Evolutionary conservation across 1,139 yeast species (phyloP).

Genomic region (Eremothecium coryli): DNA sequence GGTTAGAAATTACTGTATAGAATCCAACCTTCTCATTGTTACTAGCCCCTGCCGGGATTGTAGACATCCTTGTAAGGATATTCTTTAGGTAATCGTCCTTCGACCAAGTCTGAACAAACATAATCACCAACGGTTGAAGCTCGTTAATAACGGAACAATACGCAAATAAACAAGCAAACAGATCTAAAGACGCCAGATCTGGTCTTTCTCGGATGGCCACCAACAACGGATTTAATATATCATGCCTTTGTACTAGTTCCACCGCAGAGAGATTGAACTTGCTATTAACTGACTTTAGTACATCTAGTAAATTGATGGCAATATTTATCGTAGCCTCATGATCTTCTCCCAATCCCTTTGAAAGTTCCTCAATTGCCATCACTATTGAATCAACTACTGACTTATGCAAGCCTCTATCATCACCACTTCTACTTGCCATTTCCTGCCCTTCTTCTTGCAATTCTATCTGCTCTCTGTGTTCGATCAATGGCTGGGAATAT

Average conservation of each 20-base stretch:
- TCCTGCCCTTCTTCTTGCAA: not conserved
- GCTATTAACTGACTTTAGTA: slow-evolving; percentile 2
- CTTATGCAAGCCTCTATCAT: slow-evolving; percentile 2
- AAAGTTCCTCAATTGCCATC: slow-evolving; percentile 3
- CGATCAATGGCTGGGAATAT: too few relatives aligned
- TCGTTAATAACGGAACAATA: slow-evolving; percentile 15
- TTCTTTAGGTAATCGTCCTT: slow-evolving; percentile 8
- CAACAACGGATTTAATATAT: slow-evolving; percentile 3
- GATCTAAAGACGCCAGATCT: slow-evolving; percentile 7
- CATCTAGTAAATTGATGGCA: slow-evolving; percentile 5
- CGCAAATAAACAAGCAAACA: slow-evolving; percentile 18
- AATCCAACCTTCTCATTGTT: slow-evolving; percentile 13
- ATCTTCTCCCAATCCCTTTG: slow-evolving; percentile 1
- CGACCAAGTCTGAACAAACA: slow-evolving; percentile 6
- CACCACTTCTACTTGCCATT: slow-evolving; percentile 1
- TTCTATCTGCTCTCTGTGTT: too few relatives aligned
- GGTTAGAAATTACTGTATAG: slow-evolving; percentile 14
- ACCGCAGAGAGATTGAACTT: not conserved
- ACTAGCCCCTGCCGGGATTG: not conserved
- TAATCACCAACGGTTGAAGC: slow-evolving; percentile 13
- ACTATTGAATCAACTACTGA: slow-evolving; percentile 4
- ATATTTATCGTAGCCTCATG: slow-evolving; percentile 3
- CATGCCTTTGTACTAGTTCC: not conserved
- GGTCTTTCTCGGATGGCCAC: slow-evolving; percentile 4
- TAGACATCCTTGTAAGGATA: not conserved